Conservation (phyloP, 2,329 filamentous ascomycete species). For the Fusarium abutilonis region DNA sequence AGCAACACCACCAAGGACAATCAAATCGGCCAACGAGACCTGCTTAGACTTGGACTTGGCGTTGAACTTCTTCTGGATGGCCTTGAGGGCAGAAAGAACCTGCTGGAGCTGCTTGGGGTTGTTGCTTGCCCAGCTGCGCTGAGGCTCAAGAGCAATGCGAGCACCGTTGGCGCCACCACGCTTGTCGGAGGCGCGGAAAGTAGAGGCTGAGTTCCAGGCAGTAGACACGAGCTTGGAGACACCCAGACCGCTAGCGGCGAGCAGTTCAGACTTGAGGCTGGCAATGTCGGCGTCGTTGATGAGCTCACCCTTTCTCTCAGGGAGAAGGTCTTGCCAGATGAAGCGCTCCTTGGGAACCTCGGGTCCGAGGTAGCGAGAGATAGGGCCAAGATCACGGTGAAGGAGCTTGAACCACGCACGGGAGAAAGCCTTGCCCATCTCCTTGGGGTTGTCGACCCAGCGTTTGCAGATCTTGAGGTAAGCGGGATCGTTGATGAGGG, state of each 20-base stretch:
- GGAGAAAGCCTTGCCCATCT: conserved; percentile 75
- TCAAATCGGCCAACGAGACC: conserved; percentile 81
- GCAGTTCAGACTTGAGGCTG: conserved; percentile 74
- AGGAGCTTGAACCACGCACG: conserved; percentile 86
- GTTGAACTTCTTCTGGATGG: conserved; percentile 74
- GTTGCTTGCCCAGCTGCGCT: conserved; percentile 79
- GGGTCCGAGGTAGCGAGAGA: conserved; percentile 75
- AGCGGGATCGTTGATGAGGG: conserved; percentile 74
- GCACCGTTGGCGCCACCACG: conserved; percentile 84
- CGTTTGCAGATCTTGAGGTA: conserved; percentile 81
- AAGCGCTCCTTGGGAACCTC: conserved; percentile 75
- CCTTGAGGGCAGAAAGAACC: conserved; percentile 70
- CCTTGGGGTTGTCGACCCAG: conserved; percentile 73
- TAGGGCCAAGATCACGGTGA: conserved; percentile 81
- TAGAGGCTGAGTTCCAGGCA: conserved; percentile 76
- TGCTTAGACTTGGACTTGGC: conserved; percentile 63
- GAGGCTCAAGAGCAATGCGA: conserved; percentile 77
- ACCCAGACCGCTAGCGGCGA: conserved; percentile 66
- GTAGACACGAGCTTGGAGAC: conserved; percentile 70
- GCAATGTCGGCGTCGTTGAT: conserved; percentile 71
- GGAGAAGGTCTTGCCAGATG: conserved; percentile 81
- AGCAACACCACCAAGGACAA: conserved; percentile 77
- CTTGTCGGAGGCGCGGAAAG: conserved; percentile 81
- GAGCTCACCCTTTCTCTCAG: conserved; percentile 64
- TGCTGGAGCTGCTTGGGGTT: conserved; percentile 72